phyloP scores from a whole-genome alignment of 2,329 filamentous ascomycete species.

The Cyphellophora attinorum region DNA sequence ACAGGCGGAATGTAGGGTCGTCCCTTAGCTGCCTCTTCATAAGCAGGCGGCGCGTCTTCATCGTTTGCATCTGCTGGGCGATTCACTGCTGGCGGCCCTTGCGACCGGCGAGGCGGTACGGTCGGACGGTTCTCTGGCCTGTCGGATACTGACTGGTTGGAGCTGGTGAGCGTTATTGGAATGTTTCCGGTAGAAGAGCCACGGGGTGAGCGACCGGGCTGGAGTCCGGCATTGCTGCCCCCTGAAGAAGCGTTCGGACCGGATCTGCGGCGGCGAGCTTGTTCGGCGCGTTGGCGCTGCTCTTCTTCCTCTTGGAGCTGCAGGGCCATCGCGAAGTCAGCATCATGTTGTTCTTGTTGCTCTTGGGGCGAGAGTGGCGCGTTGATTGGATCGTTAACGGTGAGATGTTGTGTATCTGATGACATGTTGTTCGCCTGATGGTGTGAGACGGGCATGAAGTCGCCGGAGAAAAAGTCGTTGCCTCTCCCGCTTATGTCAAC shows the following conservation, averaged over 20 bases:
- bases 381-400: slow-evolving; percentile 3
- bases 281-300: slow-evolving; percentile 16
- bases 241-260: background rate
- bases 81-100: slow-evolving; percentile 16
- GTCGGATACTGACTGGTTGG: slow-evolving; percentile 19
- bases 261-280: slow-evolving; percentile 7
- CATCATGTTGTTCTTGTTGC: slow-evolving; percentile 61
- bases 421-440: slow-evolving; percentile 8
- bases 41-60: slow-evolving; percentile 51
- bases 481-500: slow-evolving; percentile 77
- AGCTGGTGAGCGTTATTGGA: slow-evolving; percentile 6
- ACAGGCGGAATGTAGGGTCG: slow-evolving; percentile 45
- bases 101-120: slow-evolving; percentile 35
- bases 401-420: slow-evolving; percentile 8
- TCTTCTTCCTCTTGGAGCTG: slow-evolving; percentile 95
- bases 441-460: slow-evolving; percentile 76
- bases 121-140: slow-evolving; percentile 28
- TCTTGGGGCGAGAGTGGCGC: slow-evolving; percentile 31
- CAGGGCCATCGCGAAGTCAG: slow-evolving; percentile 73
- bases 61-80: slow-evolving; percentile 25
- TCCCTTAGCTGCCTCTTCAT: slow-evolving; percentile 53
- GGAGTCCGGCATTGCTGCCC: too few relatives aligned
- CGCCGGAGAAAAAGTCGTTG: slow-evolving; percentile 78
- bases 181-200: slow-evolving; percentile 4
- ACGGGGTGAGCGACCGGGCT: background rate